Evolutionary conservation across 495 filamentous ascomycete species (phyloP).

Genomic region (Aspergillus funiculosus): DNA sequence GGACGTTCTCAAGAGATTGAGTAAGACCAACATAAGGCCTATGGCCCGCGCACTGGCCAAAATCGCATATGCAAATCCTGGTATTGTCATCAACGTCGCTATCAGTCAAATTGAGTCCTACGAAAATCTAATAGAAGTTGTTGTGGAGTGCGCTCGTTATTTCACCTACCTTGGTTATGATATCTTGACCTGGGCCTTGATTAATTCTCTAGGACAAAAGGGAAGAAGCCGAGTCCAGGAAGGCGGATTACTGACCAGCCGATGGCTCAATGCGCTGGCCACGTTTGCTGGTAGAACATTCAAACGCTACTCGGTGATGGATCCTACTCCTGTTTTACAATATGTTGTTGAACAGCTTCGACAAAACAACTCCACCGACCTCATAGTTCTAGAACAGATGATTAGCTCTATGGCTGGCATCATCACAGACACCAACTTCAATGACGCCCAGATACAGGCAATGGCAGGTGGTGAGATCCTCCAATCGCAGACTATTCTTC

Average conservation of each 20-base stretch:
- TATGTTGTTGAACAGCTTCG: constrained; percentile 82
- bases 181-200: constrained; percentile 80
- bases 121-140: constrained; percentile 83
- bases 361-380: constrained; percentile 72
- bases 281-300: constrained; percentile 84
- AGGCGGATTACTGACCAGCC: constrained; percentile 78
- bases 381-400: constrained; percentile 82
- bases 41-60: constrained; percentile 86
- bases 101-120: constrained; percentile 85
- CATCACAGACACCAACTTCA: constrained; percentile 75
- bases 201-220: constrained; percentile 70
- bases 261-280: constrained; percentile 81
- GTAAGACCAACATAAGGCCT: constrained; percentile 71
- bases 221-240: constrained; percentile 72
- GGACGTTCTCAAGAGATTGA: constrained; percentile 76
- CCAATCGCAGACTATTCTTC: constrained; percentile 68
- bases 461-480: constrained; percentile 82
- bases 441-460: constrained; percentile 74
- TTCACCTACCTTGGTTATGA: constrained; percentile 92
- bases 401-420: constrained; percentile 91
- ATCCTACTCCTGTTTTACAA: constrained; percentile 76
- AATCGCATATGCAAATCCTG: constrained; percentile 77
- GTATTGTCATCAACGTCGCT: constrained; percentile 83
- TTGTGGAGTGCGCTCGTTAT: constrained; percentile 89
- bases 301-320: constrained; percentile 72